A percentile compares a stretch with the other conserved stretches of the same genome.
phyloP scores from a whole-genome alignment of 805 yeast genomes.

The Cyberlindnera suaveolens region DNA sequence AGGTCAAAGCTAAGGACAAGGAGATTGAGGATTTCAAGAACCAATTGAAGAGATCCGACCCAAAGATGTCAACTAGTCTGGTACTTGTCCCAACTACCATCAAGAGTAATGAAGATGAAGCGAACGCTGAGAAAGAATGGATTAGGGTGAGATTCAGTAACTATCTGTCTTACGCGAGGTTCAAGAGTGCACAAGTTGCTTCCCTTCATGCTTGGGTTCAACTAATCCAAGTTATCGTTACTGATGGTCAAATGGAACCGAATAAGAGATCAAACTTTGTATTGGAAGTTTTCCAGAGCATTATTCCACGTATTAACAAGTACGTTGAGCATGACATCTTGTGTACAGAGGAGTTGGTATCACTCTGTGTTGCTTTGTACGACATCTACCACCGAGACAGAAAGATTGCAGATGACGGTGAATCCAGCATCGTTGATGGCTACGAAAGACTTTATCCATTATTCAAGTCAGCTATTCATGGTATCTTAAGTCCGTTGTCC shows the following conservation, averaged over 20 bases:
- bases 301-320: constrained; percentile 71
- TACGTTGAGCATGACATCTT: constrained; percentile 60
- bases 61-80: constrained; percentile 8
- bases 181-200: constrained; percentile 47
- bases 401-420: constrained; percentile 24
- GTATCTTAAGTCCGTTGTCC: constrained; percentile 65
- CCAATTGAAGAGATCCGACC: constrained; percentile 14
- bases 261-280: constrained; percentile 54
- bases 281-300: constrained; percentile 66
- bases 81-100: constrained; percentile 12
- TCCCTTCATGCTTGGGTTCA: constrained; percentile 81
- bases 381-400: constrained; percentile 52
- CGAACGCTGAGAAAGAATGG: constrained; percentile 16
- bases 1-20: constrained; percentile 14
- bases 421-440: constrained; percentile 33
- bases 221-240: constrained; percentile 64
- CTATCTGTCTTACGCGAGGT: constrained; percentile 39
- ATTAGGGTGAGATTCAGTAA: constrained; percentile 35
- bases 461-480: constrained; percentile 67
- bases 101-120: constrained; percentile 20
- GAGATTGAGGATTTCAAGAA: constrained; percentile 10
- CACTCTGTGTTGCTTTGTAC: constrained; percentile 65
- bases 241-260: constrained; percentile 48
- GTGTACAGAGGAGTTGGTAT: constrained; percentile 71
- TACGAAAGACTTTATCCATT: constrained; percentile 57